Base-by-base conservation (phyloP, 495 filamentous ascomycete species). In the Ascodesmis nigricans region DNA sequence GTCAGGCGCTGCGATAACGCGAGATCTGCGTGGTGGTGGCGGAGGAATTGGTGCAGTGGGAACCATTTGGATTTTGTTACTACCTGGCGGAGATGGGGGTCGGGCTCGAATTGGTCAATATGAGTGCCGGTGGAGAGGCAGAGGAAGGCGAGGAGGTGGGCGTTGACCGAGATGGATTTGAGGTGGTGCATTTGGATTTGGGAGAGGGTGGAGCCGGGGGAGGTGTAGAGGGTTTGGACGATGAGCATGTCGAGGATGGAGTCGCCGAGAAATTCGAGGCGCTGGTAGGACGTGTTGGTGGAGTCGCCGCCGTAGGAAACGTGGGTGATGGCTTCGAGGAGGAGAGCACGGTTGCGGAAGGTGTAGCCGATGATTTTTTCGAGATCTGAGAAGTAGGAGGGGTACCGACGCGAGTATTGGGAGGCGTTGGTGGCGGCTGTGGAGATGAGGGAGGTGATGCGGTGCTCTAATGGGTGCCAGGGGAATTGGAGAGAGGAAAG, bases 231-330 rank as follows among this genome's bases (percentile, higher is more conserved):
- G 0, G 51, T 52, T 1, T 54, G 56, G 5, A 75, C 64, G 29
- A 95, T 60, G 31, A 92, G 52, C 50, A 67, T 69, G 49, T 97
- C 87, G 0, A 97, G 67, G 7, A 92, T 57, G 0, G 81, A 65
- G 46, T 97, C 87, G 5, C 87, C 87, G 0, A 93, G 61, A 52
- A 81, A 95, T 50, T 97, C 87, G 9, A 93, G 63, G 0, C 83
- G 71, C 43, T 95, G 75, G 50, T 90, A 78, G 4, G 75, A 83
- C 21, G 67, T 58, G 1, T 56, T 55, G 5, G 52, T 49, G n/a
- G 53, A 46, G 34, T 66, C 58, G 26, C 57, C 53, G 22, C 55
- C 58, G 43, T 64, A 78, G 2, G 81, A 91, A 0, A 73, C 58
- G 49, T 93, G 87, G 0, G 82, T 93, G 20, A 91, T 59, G 2